Evolutionary conservation across 1,284 basidiomycete genomes (phyloP).

Genomic region (Cystobasidium pallidum): DNA sequence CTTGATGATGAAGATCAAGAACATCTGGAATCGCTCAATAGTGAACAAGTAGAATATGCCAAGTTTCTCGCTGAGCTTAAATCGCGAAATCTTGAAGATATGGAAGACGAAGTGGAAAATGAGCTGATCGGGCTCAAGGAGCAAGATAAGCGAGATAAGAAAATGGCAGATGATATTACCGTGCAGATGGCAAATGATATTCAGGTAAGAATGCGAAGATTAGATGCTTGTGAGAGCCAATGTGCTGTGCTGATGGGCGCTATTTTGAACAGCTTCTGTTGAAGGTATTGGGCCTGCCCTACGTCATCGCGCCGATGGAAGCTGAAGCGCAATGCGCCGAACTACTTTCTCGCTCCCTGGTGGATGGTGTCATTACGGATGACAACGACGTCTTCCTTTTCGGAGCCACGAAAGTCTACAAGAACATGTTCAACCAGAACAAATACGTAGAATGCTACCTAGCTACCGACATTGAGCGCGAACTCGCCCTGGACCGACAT

Average conservation of each 20-base stretch:
- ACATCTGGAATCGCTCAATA: conserved; percentile 57
- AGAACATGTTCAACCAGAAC: conserved; percentile 99
- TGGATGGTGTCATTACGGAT: conserved; percentile 98
- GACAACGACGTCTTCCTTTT: conserved; percentile 99
- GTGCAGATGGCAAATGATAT: conserved; percentile 94
- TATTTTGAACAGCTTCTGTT: conserved; percentile 69
- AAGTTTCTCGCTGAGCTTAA: conserved; percentile 87
- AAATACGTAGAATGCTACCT: conserved; percentile 98
- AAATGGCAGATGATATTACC: conserved; percentile 93
- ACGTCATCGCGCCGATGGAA: conserved; percentile 98
- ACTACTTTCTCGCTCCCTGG: conserved; percentile 78
- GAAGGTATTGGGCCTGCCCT: conserved; percentile 93
- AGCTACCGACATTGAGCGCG: conserved; percentile 78
- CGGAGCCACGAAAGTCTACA: conserved; percentile 88
- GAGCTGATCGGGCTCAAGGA: conserved; percentile 82
- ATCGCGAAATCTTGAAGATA: conserved; percentile 75
- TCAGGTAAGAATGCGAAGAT: conserved; percentile 65
- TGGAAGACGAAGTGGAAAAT: conserved; percentile 84
- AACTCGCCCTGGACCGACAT: conserved; percentile 84
- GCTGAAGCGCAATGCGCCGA: conserved; percentile 98
- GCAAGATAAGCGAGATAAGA: conserved; percentile 83
- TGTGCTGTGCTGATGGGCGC: not conserved
- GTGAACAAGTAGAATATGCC: conserved; percentile 88
- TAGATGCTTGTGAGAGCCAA: conserved; percentile 14
- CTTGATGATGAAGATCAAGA: conserved; percentile 48